Evolutionary conservation across 345 rosid genomes (phyloP).

Genomic region (Clausena lansium): DNA sequence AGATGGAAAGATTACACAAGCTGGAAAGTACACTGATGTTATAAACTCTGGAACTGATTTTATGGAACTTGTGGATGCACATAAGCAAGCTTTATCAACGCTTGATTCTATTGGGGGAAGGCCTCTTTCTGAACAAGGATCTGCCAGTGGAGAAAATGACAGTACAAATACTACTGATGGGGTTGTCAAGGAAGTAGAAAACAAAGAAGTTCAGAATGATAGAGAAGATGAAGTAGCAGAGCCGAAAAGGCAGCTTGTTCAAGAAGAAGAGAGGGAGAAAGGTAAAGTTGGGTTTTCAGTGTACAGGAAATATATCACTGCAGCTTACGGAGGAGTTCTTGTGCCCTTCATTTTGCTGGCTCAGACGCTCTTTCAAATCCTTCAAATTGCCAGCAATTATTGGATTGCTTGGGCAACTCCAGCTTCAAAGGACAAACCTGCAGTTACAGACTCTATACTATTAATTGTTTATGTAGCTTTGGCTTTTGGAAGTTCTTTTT

Average conservation of each 20-base stretch:
- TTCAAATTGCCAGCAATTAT: constrained; percentile 67
- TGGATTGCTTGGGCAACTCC: constrained; percentile 86
- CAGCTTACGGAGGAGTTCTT: constrained; percentile 61
- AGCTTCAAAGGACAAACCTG: constrained; percentile 49
- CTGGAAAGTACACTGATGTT: constrained; percentile 67
- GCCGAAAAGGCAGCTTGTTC: constrained; percentile 63
- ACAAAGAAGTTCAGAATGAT: constrained; percentile 26
- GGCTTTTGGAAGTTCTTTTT: constrained; percentile 54
- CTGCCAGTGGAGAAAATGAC: constrained; percentile 23
- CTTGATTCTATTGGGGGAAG: constrained; percentile 39
- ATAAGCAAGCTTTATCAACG: constrained; percentile 48
- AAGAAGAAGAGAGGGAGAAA: constrained; percentile 87
- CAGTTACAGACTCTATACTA: constrained; percentile 35
- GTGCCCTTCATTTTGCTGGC: constrained; percentile 59
- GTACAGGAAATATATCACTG: constrained; percentile 61
- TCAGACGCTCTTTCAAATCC: constrained; percentile 50
- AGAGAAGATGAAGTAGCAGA: constrained; percentile 32
- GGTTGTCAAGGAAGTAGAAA: constrained; percentile 21
- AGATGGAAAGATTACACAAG: constrained; percentile 72
- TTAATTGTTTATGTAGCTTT: constrained; percentile 54
- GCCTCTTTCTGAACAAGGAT: constrained; percentile 20
- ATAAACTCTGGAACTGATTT: constrained; percentile 39
- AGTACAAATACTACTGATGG: background rate
- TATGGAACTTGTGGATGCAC: constrained; percentile 75
- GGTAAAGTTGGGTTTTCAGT: constrained; percentile 68